Evolutionary conservation across 2,329 filamentous ascomycete genomes (phyloP), one percentile per base, ranked within the genome.

Genomic region (Colletotrichum lentis): DNA sequence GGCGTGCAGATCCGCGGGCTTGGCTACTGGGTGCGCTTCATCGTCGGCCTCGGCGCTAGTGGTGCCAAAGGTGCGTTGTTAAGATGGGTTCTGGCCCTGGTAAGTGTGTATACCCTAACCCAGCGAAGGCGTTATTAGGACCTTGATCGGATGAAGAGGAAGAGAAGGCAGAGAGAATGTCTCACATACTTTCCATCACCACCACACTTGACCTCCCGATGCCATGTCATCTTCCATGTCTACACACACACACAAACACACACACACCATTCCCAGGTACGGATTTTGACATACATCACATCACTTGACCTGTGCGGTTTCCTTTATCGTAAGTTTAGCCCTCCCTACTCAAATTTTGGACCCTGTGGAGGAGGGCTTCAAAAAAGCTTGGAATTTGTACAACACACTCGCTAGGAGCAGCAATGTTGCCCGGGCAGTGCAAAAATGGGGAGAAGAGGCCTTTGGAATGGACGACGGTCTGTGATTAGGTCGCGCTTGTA

Each of bases 11-110:
- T 84, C 71, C 81, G 78, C 69, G 85, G 87, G 1, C 52, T 86
- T 4, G 77, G 75, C 49, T 89, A 89, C 76, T 90, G 86, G 84
- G 2, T 83, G 22, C 75, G 80, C 67, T 74, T 89, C 47, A 62
- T 89, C 41, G 69, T 85, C 20, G 78, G 83, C 8, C 80, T 89
- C 46, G 87, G 88, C 43, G 81, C 82, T 37, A 80, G 80, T 68
- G 79, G 80, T 66, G 77, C 77, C 37, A 83, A 83, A 79, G 82
- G 82, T 77, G 82, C 82, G 76, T 80, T 86, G 62, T 11, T 84
- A 63, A 80, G 85, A 72, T 88, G 86, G 85, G 71, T 83, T 24
- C 56, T 84, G 64, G 79, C 83, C 24, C 69, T 84, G 67, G 74
- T 79, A 64, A 76, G 77, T 39, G 43, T 62, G 63, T 69, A 69